Conservation (phyloP, 2,329 filamentous ascomycete genomes). For the Colletotrichum liaoningense region DNA sequence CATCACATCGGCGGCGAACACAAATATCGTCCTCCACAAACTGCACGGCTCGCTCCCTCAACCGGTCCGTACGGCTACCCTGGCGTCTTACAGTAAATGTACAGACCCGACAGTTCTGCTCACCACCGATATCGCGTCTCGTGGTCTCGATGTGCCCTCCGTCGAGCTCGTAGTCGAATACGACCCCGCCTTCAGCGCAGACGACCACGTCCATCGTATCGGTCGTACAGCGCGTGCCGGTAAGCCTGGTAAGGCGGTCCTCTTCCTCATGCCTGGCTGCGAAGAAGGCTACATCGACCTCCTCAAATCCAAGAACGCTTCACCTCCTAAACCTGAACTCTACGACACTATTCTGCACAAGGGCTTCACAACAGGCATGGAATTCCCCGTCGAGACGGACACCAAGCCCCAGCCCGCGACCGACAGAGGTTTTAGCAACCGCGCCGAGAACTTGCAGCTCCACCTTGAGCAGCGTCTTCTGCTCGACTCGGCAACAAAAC, state of each 20-base stretch:
- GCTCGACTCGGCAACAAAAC: constrained; percentile 56
- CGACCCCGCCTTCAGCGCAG: constrained; percentile 91
- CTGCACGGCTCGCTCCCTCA: constrained; percentile 95
- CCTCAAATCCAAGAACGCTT: constrained; percentile 60
- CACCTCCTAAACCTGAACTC: constrained; percentile 60
- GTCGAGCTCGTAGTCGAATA: constrained; percentile 97
- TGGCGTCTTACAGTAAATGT: constrained; percentile 81
- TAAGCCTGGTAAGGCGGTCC: constrained; percentile 83
- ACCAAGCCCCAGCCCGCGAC: constrained; percentile 54
- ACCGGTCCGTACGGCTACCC: constrained; percentile 85
- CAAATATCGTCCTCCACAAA: constrained; percentile 79
- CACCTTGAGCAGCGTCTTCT: constrained; percentile 71
- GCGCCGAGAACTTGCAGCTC: constrained; percentile 68
- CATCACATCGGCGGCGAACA: constrained; percentile 80
- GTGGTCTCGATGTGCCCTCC: constrained; percentile 93
- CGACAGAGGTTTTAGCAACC: constrained; percentile 54
- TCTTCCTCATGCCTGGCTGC: constrained; percentile 90
- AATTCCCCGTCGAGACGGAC: constrained; percentile 78
- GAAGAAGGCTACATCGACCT: constrained; percentile 92
- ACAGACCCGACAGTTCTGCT: constrained; percentile 84
- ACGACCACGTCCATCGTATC: constrained; percentile 94
- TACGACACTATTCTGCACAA: constrained; percentile 72
- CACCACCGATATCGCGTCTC: constrained; percentile 94
- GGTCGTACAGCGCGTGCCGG: constrained; percentile 95
- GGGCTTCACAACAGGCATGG: constrained; percentile 70